phyloP scores from a whole-genome alignment of 1,284 basidiomycete species.

The Pterulicium gracile region DNA sequence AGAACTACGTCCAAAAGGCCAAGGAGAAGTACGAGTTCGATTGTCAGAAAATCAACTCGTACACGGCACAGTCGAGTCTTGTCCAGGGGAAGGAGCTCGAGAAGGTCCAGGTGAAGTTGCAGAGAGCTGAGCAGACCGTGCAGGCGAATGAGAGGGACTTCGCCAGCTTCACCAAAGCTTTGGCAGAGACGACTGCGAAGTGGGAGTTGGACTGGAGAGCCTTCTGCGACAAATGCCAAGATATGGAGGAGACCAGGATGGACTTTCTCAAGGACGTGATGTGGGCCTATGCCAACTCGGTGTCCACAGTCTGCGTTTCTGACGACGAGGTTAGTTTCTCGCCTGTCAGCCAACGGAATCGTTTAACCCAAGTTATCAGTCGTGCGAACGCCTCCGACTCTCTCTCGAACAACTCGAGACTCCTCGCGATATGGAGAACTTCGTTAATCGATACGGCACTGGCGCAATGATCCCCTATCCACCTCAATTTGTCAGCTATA shows the following conservation, averaged over 20 bases:
- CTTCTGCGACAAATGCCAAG: constrained; percentile 92
- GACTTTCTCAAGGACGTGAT: constrained; percentile 92
- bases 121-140: constrained; percentile 85
- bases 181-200: constrained; percentile 73
- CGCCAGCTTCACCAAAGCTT: constrained; percentile 72
- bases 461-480: constrained; percentile 79
- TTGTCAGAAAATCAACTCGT: constrained; percentile 91
- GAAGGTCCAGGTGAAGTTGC: constrained; percentile 80
- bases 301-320: constrained; percentile 90
- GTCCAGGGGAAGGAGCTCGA: constrained; percentile 94
- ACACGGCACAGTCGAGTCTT: constrained; percentile 87
- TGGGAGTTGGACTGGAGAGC: constrained; percentile 95
- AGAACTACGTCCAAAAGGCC: constrained; percentile 77
- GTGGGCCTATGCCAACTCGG: constrained; percentile 94
- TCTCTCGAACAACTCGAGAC: constrained; percentile 77
- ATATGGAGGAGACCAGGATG: constrained; percentile 89
- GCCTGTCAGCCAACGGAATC: background rate
- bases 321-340: constrained; percentile 79
- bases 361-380: constrained; percentile 32
- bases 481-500: constrained; percentile 74
- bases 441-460: constrained; percentile 78
- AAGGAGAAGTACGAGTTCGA: constrained; percentile 93
- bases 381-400: constrained; percentile 80
- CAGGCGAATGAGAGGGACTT: constrained; percentile 88
- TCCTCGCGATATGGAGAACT: constrained; percentile 75